Evolutionary conservation across 305 asterid genomes (phyloP).

Genomic region (Solanum chacoense): DNA sequence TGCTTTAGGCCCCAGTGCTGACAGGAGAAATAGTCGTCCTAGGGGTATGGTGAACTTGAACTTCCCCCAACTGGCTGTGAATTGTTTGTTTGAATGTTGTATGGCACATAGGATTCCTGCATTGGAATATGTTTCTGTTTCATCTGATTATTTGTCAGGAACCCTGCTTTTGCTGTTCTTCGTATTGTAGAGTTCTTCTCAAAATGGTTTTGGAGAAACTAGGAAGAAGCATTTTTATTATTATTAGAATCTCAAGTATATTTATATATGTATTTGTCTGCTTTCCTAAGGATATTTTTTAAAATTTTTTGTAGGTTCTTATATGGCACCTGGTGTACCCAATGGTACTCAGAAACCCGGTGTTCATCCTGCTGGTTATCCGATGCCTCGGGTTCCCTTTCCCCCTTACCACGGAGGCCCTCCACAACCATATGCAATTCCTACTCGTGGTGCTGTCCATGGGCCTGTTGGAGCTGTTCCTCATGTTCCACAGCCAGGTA

Average conservation of each 20-base stretch:
- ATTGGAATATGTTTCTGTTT: not conserved
- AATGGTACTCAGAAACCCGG: slow-evolving; percentile 84
- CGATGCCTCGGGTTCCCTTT: slow-evolving; percentile 75
- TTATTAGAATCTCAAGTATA: not conserved
- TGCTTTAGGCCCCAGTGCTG: slow-evolving; percentile 52
- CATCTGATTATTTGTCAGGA: not conserved
- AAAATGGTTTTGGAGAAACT: not conserved
- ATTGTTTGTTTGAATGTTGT: not conserved
- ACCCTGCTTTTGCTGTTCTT: not conserved
- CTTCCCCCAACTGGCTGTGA: not conserved
- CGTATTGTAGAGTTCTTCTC: not conserved
- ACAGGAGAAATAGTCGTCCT: slow-evolving; percentile 76
- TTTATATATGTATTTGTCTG: not conserved
- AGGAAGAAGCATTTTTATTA: not conserved
- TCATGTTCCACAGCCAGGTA: slow-evolving; percentile 90
- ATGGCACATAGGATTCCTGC: not conserved
- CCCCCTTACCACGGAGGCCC: slow-evolving; percentile 83
- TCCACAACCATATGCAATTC: slow-evolving; percentile 98
- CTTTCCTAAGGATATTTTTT: not conserved
- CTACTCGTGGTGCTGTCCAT: slow-evolving; percentile 88
- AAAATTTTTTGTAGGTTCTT: slow-evolving; percentile 48
- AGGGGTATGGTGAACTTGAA: slow-evolving; percentile 45
- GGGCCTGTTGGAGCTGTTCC: slow-evolving; percentile 94
- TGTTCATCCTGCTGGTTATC: slow-evolving; percentile 78
- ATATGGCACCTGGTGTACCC: slow-evolving; percentile 73